Conservation (phyloP, 345 rosid species). For the Syzygium jambos region DNA sequence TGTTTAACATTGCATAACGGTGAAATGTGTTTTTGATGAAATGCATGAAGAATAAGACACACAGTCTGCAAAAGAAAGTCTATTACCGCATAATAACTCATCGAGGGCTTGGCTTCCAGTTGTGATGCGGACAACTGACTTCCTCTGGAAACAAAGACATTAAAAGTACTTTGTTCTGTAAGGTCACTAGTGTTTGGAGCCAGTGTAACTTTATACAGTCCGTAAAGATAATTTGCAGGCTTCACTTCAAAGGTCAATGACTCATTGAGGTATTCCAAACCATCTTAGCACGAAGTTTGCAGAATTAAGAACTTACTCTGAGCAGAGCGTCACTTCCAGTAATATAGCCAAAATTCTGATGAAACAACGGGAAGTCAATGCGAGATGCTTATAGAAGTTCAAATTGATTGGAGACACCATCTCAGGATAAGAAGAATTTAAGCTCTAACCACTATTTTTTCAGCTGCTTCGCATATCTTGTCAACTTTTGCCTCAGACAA, state of each 20-base stretch:
- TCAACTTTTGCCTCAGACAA: not conserved
- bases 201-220: too few relatives aligned
- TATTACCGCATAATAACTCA: accelerated
- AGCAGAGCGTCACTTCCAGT: conserved; percentile 91
- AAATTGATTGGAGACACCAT: not conserved
- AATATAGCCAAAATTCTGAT: conserved; percentile 41
- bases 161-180: not conserved
- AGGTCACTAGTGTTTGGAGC: too few relatives aligned
- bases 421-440: not conserved
- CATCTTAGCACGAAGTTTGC: not conserved
- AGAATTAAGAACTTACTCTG: conserved; percentile 31
- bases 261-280: not conserved
- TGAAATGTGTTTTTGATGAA: not conserved
- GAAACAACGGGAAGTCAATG: not conserved
- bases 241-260: not conserved
- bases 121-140: not conserved
- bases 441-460: not conserved
- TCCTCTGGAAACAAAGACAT: not conserved
- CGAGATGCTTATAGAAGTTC: too few relatives aligned
- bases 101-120: not conserved
- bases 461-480: not conserved
- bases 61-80: not conserved
- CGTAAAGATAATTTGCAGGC: not conserved
- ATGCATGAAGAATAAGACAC: not conserved
- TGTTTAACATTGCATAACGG: not conserved